phyloP scores from a whole-genome alignment of 78 protist species.

The Mastigamoeba balamuthi region DNA sequence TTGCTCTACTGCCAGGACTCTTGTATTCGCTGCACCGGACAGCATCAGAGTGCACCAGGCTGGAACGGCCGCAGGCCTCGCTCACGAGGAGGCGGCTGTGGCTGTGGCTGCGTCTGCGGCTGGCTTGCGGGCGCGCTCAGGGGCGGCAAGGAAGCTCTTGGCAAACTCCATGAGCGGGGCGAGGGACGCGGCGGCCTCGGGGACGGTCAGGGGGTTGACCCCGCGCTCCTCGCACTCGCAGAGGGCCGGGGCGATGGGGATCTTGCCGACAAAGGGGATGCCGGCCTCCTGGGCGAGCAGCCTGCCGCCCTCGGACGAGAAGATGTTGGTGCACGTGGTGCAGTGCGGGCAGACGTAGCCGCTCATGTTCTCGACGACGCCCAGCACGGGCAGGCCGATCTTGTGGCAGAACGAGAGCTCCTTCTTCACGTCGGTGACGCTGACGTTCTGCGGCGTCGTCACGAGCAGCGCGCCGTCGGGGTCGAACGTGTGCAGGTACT shows the following conservation, averaged over 20 bases:
- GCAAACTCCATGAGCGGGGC: too few species aligned
- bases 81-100: too few species aligned
- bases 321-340: conserved; percentile 51
- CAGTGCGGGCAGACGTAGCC: conserved; percentile 95
- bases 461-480: conserved; percentile 78
- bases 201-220: conserved; percentile 19
- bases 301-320: conserved; percentile 69
- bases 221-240: conserved; percentile 36
- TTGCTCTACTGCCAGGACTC: too few species aligned
- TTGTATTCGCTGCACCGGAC: too few species aligned
- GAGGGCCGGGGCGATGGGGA: conserved; percentile 70
- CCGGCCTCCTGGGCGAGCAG: conserved; percentile 30
- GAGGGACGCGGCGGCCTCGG: too few species aligned
- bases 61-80: too few species aligned
- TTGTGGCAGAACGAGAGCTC: conserved; percentile 90
- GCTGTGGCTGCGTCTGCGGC: too few species aligned
- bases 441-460: conserved; percentile 88
- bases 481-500: conserved; percentile 27
- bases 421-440: conserved; percentile 79
- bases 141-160: too few species aligned
- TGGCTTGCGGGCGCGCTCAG: too few species aligned
- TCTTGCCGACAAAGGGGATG: conserved; percentile 53
- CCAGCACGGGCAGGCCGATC: conserved; percentile 69
- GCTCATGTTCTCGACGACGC: conserved; percentile 98
- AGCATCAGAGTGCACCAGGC: too few species aligned